phyloP scores from a whole-genome alignment of 441 rosid species.

The Kokia cookei region DNA sequence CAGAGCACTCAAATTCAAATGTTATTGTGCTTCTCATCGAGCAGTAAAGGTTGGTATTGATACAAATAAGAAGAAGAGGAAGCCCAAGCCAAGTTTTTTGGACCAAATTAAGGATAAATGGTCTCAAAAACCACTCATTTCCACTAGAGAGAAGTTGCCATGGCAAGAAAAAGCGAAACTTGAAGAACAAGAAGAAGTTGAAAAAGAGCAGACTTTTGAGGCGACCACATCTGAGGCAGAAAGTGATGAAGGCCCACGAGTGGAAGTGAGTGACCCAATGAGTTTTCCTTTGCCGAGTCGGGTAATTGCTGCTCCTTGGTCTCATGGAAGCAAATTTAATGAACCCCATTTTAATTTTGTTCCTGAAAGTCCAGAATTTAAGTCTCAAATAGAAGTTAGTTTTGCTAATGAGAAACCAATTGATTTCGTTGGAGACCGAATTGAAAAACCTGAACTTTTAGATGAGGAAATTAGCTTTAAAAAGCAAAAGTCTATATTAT shows the following conservation, averaged over 20 bases:
- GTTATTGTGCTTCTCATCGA: constrained; percentile 16
- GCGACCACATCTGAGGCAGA: constrained; percentile 13
- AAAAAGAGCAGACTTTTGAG: constrained; percentile 19
- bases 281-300: constrained; percentile 28
- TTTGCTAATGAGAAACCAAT: not conserved
- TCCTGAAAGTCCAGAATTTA: constrained; percentile 1
- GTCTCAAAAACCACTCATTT: constrained; percentile 42
- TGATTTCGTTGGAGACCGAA: constrained; percentile 1
- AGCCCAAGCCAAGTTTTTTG: constrained; percentile 64
- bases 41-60: constrained; percentile 19
- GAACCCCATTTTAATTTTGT: constrained; percentile 16
- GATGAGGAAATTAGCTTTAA: constrained; percentile 8
- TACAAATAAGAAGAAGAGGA: constrained; percentile 40
- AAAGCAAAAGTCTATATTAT: not conserved
- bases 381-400: constrained; percentile 4
- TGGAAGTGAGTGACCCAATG: constrained; percentile 22
- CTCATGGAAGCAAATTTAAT: constrained; percentile 27
- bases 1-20: constrained; percentile 15
- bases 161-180: constrained; percentile 51
- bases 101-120: constrained; percentile 70
- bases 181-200: constrained; percentile 7
- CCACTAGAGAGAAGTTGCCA: constrained; percentile 48
- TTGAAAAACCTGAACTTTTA: constrained; percentile 3
- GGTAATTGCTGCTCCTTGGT: constrained; percentile 57
- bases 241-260: constrained; percentile 3